phyloP scores from a whole-genome alignment of 257 asterid species.

The Primulina huaijiensis region DNA sequence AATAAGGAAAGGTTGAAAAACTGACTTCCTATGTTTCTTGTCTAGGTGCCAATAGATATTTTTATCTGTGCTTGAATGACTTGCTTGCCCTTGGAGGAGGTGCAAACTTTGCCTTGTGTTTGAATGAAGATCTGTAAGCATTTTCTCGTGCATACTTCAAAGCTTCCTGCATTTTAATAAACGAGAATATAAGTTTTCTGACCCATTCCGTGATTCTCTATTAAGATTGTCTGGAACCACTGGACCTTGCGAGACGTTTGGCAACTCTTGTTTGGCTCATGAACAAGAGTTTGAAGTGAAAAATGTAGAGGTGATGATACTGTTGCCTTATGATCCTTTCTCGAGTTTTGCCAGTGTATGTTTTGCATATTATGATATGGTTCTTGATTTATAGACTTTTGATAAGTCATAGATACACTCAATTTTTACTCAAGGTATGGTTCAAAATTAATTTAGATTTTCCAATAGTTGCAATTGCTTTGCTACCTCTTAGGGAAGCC shows the following conservation, averaged over 20 bases:
- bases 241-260: conserved; percentile 94
- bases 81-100: conserved; percentile 97
- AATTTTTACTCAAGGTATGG: background rate
- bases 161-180: background rate
- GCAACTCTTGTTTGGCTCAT: conserved; percentile 81
- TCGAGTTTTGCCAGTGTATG: background rate
- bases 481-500: background rate
- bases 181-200: background rate
- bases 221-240: conserved; percentile 78
- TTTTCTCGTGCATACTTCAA: conserved; percentile 17
- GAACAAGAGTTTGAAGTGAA: conserved; percentile 73
- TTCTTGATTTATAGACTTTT: background rate
- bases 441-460: background rate
- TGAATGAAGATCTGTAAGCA: conserved; percentile 86
- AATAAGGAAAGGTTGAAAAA: background rate
- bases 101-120: conserved; percentile 68
- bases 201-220: background rate
- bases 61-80: conserved; percentile 79
- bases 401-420: background rate
- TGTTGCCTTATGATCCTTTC: background rate
- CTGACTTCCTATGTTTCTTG: conserved; percentile 12
- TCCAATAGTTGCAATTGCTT: background rate
- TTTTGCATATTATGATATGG: background rate
- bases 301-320: conserved; percentile 70
- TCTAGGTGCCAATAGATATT: conserved; percentile 87